Evolutionary conservation across 2,329 filamentous ascomycete genomes (phyloP).

Genomic region (Huntiella omanensis): DNA sequence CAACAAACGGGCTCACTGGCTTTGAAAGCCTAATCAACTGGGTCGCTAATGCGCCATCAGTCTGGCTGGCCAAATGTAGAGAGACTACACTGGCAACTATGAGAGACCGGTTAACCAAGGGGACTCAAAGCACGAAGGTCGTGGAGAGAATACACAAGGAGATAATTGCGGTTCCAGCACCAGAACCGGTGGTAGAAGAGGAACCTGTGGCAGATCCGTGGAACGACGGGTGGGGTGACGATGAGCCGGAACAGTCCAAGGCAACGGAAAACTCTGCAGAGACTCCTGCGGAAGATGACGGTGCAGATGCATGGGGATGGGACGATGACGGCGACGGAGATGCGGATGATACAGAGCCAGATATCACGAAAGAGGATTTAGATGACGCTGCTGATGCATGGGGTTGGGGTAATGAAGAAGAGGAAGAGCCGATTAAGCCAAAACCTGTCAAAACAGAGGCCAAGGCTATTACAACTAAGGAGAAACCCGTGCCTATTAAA

Average conservation of each 20-base stretch:
- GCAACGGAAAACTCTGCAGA: constrained; percentile 14
- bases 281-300: constrained; percentile 22
- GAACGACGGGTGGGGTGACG: constrained; percentile 65
- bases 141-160: constrained; percentile 79
- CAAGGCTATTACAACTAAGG: constrained; percentile 8
- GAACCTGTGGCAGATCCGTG: constrained; percentile 38
- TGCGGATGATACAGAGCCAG: neutral
- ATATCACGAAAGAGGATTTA: constrained; percentile 16
- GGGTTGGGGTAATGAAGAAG: constrained; percentile 66
- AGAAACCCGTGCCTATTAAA: constrained; percentile 15
- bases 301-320: constrained; percentile 67
- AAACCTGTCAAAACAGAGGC: neutral
- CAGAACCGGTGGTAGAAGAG: constrained; percentile 27
- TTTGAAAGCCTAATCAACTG: constrained; percentile 52
- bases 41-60: constrained; percentile 59
- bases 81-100: constrained; percentile 62
- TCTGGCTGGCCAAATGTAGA: constrained; percentile 72
- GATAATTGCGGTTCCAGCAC: constrained; percentile 43
- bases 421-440: constrained; percentile 14
- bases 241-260: constrained; percentile 18
- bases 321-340: constrained; percentile 34
- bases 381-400: constrained; percentile 48
- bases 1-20: constrained; percentile 41
- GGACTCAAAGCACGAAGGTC: constrained; percentile 42
- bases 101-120: constrained; percentile 46